These are phyloP conservation scores for Naganishia liquefaciens DNA, from an alignment of 1,284 basidiomycete genomes.

Conservation along the genomic window DNA sequence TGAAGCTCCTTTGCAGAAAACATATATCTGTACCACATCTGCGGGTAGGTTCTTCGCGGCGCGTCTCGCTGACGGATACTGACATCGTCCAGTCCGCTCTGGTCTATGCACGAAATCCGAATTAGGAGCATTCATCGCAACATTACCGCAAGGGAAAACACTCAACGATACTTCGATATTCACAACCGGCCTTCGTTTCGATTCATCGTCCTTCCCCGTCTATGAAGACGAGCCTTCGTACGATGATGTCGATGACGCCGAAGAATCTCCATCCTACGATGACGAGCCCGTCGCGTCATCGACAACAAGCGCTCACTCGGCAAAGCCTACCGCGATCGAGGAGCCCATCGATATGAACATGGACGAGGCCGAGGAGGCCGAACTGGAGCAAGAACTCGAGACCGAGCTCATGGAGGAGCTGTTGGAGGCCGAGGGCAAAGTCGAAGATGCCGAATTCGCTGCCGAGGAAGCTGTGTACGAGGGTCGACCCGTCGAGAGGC, in stretches of 20 bases:
- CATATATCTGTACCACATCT: constrained; percentile 71
- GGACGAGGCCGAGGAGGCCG: background rate
- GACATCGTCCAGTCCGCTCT: constrained; percentile 59
- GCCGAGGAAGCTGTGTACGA: constrained; percentile 7
- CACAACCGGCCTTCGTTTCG: constrained; percentile 54
- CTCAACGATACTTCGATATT: constrained; percentile 64
- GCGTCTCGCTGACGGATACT: constrained; percentile 1
- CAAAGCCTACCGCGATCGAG: background rate
- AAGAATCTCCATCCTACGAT: background rate
- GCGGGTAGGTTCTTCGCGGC: constrained; percentile 38
- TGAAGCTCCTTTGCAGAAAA: constrained; percentile 64
- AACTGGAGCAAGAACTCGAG: constrained; percentile 28
- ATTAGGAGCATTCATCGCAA: constrained; percentile 81
- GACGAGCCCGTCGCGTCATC: background rate
- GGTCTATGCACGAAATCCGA: constrained; percentile 69
- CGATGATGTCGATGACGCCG: constrained; percentile 7
- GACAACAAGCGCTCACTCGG: background rate
- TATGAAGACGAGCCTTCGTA: constrained; percentile 34
- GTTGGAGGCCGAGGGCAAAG: background rate
- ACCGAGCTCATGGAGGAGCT: constrained; percentile 33
- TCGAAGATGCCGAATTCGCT: constrained; percentile 12
- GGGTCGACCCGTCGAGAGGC: background rate
- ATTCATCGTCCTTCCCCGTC: constrained; percentile 23
- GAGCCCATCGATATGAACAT: background rate
- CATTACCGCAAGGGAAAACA: constrained; percentile 63